phyloP scores from a whole-genome alignment of 441 rosid species.

The Hura crepitans region DNA sequence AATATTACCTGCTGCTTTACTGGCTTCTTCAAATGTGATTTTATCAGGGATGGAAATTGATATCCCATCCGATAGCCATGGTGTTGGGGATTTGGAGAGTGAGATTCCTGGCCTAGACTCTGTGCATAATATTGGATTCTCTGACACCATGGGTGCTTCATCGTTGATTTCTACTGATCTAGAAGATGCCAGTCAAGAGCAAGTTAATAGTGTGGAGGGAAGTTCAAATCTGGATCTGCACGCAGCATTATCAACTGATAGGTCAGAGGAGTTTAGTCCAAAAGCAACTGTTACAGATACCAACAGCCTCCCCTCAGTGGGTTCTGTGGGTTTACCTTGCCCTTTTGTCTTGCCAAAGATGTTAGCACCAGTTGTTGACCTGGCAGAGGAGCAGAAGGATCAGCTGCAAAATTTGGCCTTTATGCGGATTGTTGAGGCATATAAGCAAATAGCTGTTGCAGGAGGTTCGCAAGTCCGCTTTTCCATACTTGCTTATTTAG shows the following conservation, averaged over 20 bases:
- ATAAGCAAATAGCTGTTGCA: conserved; percentile 72
- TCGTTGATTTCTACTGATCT: conserved; percentile 53
- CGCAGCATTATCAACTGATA: conserved; percentile 67
- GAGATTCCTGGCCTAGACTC: conserved; percentile 87
- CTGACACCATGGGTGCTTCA: conserved; percentile 58
- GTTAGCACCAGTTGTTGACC: conserved; percentile 83
- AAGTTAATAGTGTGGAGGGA: conserved; percentile 50
- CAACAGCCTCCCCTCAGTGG: conserved; percentile 47
- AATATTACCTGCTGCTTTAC: conserved; percentile 37
- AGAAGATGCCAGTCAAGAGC: conserved; percentile 66
- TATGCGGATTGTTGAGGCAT: conserved; percentile 72
- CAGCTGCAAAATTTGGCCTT: conserved; percentile 69
- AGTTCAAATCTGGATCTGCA: conserved; percentile 44
- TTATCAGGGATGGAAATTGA: conserved; percentile 42
- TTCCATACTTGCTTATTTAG: conserved; percentile 83
- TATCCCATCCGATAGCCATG: conserved; percentile 45
- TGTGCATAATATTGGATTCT: conserved; percentile 46
- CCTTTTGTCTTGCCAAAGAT: conserved; percentile 74
- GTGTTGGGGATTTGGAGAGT: conserved; percentile 47
- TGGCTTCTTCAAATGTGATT: conserved; percentile 43
- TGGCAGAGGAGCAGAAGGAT: conserved; percentile 80
- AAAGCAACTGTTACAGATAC: conserved; percentile 53
- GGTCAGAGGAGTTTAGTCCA: conserved; percentile 83
- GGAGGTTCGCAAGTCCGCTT: conserved; percentile 82
- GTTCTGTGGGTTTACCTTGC: conserved; percentile 48